Conservation (phyloP, 2,329 filamentous ascomycete species). For the Ustulina deusta region DNA sequence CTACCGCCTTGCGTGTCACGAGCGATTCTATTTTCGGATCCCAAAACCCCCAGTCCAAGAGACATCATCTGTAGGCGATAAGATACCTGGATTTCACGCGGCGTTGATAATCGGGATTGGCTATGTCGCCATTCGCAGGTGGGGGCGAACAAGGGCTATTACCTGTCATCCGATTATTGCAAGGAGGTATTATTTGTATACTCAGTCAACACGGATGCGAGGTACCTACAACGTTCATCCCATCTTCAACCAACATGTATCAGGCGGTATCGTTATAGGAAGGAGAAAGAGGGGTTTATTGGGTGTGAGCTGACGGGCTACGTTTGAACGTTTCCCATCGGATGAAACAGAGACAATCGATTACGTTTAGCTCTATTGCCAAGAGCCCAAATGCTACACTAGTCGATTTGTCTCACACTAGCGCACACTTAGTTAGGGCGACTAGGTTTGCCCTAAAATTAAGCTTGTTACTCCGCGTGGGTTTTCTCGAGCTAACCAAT, state of each 20-base stretch:
- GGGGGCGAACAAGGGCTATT: not conserved
- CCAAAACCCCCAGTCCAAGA: too few relatives aligned
- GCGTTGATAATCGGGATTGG: not conserved
- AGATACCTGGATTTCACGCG: too few relatives aligned
- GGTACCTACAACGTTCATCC: not conserved
- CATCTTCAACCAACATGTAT: not conserved
- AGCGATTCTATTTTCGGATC: too few relatives aligned
- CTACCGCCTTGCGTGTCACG: too few relatives aligned
- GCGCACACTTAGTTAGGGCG: too few relatives aligned
- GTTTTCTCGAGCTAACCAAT: constrained; percentile 1
- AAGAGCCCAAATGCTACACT: too few relatives aligned
- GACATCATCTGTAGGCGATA: too few relatives aligned
- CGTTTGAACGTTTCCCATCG: not conserved
- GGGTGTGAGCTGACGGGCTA: not conserved
- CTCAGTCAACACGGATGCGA: not conserved
- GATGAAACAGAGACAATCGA: not conserved
- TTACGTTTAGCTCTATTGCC: not conserved
- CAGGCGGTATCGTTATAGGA: not conserved
- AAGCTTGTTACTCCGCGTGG: constrained; percentile 34
- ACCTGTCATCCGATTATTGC: too few relatives aligned
- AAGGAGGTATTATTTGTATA: not conserved
- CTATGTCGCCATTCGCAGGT: not conserved
- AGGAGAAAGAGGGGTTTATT: not conserved
- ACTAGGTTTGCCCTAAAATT: constrained; percentile 18
- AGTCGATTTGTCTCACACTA: constrained; percentile 5